Conservation (phyloP, 768 basidiomycete species). For the Amyloporia xantha region DNA sequence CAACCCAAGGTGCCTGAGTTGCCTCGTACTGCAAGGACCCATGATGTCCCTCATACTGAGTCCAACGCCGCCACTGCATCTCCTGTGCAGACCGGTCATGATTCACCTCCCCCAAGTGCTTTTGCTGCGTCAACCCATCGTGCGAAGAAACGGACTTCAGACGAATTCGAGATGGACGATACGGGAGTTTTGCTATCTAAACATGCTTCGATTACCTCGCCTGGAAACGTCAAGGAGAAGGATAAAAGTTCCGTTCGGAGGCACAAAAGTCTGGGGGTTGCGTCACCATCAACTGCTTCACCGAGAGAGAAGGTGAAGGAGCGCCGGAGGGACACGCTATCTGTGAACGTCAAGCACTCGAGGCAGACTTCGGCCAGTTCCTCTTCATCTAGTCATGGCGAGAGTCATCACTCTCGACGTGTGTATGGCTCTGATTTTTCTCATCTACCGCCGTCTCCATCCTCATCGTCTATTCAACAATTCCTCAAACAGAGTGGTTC, state of each 20-base stretch:
- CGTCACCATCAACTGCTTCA: conserved; percentile 31
- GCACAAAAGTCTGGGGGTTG: conserved; percentile 66
- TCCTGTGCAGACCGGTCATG: background rate
- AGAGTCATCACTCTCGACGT: conserved; percentile 46
- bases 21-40: conserved; percentile 19
- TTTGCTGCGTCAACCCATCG: conserved; percentile 47
- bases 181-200: conserved; percentile 54
- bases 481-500: conserved; percentile 56
- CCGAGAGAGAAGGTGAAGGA: conserved; percentile 42
- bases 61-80: background rate
- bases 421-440: conserved; percentile 75
- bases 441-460: conserved; percentile 85
- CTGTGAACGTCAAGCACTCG: conserved; percentile 36
- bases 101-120: conserved; percentile 57
- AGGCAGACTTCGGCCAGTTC: conserved; percentile 67
- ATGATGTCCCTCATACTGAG: background rate
- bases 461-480: conserved; percentile 83
- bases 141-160: conserved; percentile 71
- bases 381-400: conserved; percentile 53
- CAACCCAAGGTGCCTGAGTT: conserved; percentile 19
- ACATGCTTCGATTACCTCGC: conserved; percentile 26
- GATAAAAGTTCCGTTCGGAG: conserved; percentile 47
- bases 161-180: conserved; percentile 78
- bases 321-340: conserved; percentile 26
- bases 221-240: conserved; percentile 33